Evolutionary conservation across 192 early-diverging fungal genomes (phyloP).

Genomic region (Spinellus fusiger): DNA sequence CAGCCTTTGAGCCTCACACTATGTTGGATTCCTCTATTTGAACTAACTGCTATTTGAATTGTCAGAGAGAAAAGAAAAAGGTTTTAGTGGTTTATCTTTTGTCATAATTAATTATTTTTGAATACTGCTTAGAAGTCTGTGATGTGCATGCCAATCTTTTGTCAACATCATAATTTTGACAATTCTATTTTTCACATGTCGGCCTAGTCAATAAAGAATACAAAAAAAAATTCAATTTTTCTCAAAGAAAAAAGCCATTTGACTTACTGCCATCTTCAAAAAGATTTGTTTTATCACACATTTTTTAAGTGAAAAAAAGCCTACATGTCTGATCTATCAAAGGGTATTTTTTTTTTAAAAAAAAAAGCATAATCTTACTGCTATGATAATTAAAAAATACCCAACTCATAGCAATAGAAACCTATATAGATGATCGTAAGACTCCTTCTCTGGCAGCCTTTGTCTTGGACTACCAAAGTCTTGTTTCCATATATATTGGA

Average conservation of each 20-base stretch:
- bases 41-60: slow-evolving; percentile 8
- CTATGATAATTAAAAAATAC: slow-evolving; percentile 16
- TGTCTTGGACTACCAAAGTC: slow-evolving; percentile 14
- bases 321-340: slow-evolving; percentile 14
- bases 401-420: slow-evolving; percentile 12
- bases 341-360: slow-evolving; percentile 2
- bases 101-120: neutral
- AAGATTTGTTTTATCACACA: neutral
- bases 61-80: neutral
- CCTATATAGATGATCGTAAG: slow-evolving; percentile 12
- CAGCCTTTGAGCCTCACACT: slow-evolving; percentile 5
- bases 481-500: slow-evolving; percentile 14
- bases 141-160: neutral
- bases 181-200: too few species aligned
- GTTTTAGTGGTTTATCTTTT: neutral
- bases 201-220: too few species aligned
- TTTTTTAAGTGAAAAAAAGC: slow-evolving; percentile 7
- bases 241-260: neutral
- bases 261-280: neutral
- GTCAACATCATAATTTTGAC: neutral
- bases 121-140: neutral
- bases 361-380: slow-evolving; percentile 10
- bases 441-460: slow-evolving; percentile 12
- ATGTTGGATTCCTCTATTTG: slow-evolving; percentile 11
- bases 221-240: neutral